Conservation (phyloP, 345 rosid species). For the Gossypium sturtianum region DNA sequence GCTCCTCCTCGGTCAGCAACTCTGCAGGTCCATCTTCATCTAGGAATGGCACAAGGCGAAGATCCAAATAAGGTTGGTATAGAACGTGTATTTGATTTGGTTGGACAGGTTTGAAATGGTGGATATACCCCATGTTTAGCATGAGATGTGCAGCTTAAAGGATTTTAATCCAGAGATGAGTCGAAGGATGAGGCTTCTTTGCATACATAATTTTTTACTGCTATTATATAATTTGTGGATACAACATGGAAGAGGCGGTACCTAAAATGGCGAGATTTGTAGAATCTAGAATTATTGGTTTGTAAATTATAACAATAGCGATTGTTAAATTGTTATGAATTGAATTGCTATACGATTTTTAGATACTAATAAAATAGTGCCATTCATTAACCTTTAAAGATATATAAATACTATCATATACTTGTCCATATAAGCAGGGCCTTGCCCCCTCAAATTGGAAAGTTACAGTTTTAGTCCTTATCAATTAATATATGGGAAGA, state of each 20-base stretch:
- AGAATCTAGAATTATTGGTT: background rate
- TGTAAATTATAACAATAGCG: background rate
- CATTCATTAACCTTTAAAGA: no score
- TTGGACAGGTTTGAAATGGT: conserved; percentile 8
- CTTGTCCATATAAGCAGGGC: no score
- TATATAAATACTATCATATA: no score
- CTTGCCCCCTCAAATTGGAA: no score
- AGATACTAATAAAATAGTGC: no score
- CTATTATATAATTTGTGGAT: background rate
- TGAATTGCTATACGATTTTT: no score
- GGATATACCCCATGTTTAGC: background rate
- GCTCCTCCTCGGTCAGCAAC: conserved; percentile 3
- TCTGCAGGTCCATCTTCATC: conserved; percentile 16
- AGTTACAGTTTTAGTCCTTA: no score
- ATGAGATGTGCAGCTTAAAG: background rate
- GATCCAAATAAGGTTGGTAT: conserved; percentile 17
- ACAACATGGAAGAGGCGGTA: background rate
- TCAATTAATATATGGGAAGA: no score
- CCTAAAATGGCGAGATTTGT: background rate
- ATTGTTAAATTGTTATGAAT: background rate
- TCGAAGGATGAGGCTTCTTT: background rate
- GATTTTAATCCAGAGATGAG: background rate
- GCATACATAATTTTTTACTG: background rate
- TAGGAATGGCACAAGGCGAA: background rate
- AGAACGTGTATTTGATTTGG: no score